Evolutionary conservation across 768 basidiomycete genomes (phyloP).

Genomic region (Leucosporidium yakuticum): DNA sequence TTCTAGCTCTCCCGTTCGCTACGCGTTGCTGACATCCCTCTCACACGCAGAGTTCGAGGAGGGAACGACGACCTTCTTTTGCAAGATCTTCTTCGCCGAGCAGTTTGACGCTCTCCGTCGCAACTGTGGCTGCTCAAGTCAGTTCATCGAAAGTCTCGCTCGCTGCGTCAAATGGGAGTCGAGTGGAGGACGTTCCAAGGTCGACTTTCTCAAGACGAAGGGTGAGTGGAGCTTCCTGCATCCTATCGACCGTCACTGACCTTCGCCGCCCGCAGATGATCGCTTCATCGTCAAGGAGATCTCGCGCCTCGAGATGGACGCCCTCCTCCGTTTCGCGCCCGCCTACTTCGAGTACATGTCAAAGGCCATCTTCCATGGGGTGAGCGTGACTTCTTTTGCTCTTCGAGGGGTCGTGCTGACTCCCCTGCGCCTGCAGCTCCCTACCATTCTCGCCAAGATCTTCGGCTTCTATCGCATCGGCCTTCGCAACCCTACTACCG

Average conservation of each 20-base stretch:
- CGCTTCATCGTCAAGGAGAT: conserved; percentile 98
- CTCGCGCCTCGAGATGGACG: conserved; percentile 80
- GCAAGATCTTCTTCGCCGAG: conserved; percentile 89
- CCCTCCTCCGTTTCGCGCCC: conserved; percentile 93
- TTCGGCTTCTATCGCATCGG: conserved; percentile 95
- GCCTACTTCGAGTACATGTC: conserved; percentile 98
- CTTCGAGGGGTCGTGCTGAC: neutral
- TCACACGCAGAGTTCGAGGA: conserved; percentile 13
- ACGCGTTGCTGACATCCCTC: neutral
- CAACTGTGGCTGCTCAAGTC: conserved; percentile 88
- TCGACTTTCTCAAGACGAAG: conserved; percentile 90
- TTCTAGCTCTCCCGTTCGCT: neutral
- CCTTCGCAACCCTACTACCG: conserved; percentile 69
- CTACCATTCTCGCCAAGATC: conserved; percentile 89
- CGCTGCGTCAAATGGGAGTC: conserved; percentile 95
- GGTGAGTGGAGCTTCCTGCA: conserved; percentile 50
- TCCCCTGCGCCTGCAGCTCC: conserved; percentile 55
- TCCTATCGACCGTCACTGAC: neutral
- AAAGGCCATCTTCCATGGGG: conserved; percentile 77
- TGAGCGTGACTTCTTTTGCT: conserved; percentile 45
- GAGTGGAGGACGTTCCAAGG: conserved; percentile 91
- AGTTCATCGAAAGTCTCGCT: conserved; percentile 86
- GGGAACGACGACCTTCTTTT: conserved; percentile 57
- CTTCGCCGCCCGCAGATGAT: conserved; percentile 58
- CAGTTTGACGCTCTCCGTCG: conserved; percentile 90